Conservation (phyloP, 2,329 filamentous ascomycete species). For the Fusarium torulosum region DNA sequence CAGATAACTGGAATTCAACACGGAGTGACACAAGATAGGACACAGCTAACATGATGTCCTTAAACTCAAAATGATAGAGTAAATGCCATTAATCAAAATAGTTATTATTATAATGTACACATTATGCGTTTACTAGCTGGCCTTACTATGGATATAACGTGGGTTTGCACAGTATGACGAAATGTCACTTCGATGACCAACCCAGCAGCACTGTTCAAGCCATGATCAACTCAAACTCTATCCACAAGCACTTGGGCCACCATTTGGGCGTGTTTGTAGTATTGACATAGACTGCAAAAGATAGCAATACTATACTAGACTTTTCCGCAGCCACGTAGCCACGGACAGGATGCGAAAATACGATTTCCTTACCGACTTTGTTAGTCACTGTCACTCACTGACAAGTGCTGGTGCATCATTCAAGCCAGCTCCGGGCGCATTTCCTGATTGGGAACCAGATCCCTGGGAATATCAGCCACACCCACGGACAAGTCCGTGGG, state of each 20-base stretch:
- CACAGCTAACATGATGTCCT: background rate
- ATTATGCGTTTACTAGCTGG: too few relatives aligned
- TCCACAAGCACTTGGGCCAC: background rate
- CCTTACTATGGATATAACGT: background rate
- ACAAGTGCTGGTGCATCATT: slow-evolving; percentile 6
- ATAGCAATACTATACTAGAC: background rate
- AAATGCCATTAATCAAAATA: background rate
- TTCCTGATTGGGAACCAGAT: slow-evolving; percentile 23
- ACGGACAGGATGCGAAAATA: slow-evolving; percentile 18
- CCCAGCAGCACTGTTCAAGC: background rate
- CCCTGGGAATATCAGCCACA: slow-evolving; percentile 29
- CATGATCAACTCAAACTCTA: background rate
- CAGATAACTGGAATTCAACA: background rate
- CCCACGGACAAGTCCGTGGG: slow-evolving; percentile 26
- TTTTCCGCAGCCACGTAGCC: slow-evolving; percentile 9
- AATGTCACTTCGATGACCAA: background rate
- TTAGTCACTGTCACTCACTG: slow-evolving; percentile 14
- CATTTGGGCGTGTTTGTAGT: slow-evolving; percentile 5
- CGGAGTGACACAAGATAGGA: background rate
- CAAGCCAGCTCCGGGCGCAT: slow-evolving; percentile 17
- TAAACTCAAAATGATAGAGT: background rate
- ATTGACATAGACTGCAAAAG: background rate
- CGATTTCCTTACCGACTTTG: slow-evolving; percentile 22
- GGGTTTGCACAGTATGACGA: background rate
- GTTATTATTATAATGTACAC: background rate